These are phyloP conservation scores for Oleoguttula mirabilis DNA, from an alignment of 495 filamentous ascomycete genomes.

Conservation along the genomic window DNA sequence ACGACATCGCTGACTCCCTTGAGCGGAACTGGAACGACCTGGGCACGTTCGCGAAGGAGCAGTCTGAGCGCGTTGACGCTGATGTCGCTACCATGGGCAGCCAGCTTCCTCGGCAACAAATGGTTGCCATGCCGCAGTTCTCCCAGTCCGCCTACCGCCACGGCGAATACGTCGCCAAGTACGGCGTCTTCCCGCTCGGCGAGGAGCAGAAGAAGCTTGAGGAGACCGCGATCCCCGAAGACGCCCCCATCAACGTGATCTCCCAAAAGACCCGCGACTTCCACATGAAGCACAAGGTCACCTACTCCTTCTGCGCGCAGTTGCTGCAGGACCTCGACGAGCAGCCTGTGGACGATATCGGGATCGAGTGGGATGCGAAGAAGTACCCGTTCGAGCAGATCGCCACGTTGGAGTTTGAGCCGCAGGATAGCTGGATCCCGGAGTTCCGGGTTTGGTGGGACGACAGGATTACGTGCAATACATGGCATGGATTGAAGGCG, in stretches of 20 bases:
- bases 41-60: constrained; percentile 31
- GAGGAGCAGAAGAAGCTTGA: constrained; percentile 34
- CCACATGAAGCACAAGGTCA: constrained; percentile 34
- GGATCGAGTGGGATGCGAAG: constrained; percentile 36
- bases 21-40: constrained; percentile 33
- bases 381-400: constrained; percentile 41
- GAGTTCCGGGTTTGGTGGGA: constrained; percentile 37
- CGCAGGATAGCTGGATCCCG: constrained; percentile 36
- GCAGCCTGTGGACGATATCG: constrained; percentile 39
- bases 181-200: constrained; percentile 32
- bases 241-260: constrained; percentile 33
- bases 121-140: constrained; percentile 36
- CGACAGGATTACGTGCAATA: constrained; percentile 37
- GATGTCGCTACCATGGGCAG: constrained; percentile 23
- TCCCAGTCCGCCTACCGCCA: constrained; percentile 39
- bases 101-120: constrained; percentile 16
- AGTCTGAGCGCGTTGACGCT: constrained; percentile 33
- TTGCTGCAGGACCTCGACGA: constrained; percentile 37
- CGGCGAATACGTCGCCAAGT: constrained; percentile 40
- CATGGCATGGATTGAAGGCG: constrained; percentile 35
- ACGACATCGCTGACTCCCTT: constrained; percentile 36
- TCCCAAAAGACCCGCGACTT: constrained; percentile 33
- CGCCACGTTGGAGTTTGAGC: constrained; percentile 33
- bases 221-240: constrained; percentile 32
- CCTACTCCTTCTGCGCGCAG: constrained; percentile 37